Evolutionary conservation across 78 protist genomes (phyloP), one percentile per base, ranked within the genome.

Genomic region (Neovahlkampfia damariscottae): DNA sequence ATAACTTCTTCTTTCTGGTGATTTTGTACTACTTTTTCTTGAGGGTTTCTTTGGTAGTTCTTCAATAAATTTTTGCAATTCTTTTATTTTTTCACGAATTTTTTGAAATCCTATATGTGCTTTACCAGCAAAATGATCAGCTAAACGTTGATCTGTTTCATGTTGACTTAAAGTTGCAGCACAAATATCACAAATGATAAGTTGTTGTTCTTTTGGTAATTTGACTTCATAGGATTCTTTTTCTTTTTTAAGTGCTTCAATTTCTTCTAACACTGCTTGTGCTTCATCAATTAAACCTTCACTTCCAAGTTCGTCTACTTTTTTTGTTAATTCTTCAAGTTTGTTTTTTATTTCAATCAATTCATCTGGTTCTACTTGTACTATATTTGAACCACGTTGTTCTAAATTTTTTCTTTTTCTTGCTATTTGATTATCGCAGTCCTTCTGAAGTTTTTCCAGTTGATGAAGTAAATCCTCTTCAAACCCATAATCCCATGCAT

Each of bases 121-220:
- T 41, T 27, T 5, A 3, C 86, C 86, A 6, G 81, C 86, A 40
- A 82, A 82, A 5, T 82, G 86, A 69, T 82, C 86, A 7, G 86
- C 86, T 1, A 82, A 66, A 27, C 86, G 86, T 5, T 40, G 67
- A 5, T 82, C 86, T 38, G 77, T 79, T 36, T 82, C 86, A 3
- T 29, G 10, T 3, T 39, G 19, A 3, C 77, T 76, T 3, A 82
- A 30, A 6, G 31, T 32, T 9, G 86, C 86, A 6, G 75, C 86
- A 41, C 86, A 82, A 8, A 79, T 59, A 5, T 78, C 86, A 79
- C 86, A 82, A 2, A 79, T 78, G 69, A 40, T 34, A 27, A 80
- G 75, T 5, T 80, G 71, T 5, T 80, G 83, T 79, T 70, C 82
- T 10, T 76, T 77, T 70, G 50, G 75, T 9, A 71, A 28, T 10